Conservation (phyloP, 2,329 filamentous ascomycete species). For the Fusarium sp. region DNA sequence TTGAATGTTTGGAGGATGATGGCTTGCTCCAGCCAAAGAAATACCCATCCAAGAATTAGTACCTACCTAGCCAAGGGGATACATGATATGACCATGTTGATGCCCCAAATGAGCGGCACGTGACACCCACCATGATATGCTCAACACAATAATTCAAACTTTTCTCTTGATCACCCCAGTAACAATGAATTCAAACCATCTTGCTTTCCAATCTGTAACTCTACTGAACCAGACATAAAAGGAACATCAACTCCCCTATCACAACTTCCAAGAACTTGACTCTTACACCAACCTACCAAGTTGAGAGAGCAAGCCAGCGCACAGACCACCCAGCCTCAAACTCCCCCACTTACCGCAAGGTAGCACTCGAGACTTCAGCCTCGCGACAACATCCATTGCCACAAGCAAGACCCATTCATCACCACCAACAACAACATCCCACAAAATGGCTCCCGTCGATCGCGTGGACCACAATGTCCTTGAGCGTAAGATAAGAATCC, state of each 20-base stretch:
- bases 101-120: not conserved
- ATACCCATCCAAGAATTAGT: not conserved
- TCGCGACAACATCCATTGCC: slow-evolving; percentile 13
- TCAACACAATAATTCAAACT: not conserved
- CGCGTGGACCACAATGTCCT: slow-evolving; percentile 50
- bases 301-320: not conserved
- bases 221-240: not conserved
- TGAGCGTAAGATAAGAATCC: slow-evolving; percentile 48
- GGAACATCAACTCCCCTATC: not conserved
- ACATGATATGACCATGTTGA: not conserved
- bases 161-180: not conserved
- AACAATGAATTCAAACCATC: not conserved
- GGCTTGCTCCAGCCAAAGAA: not conserved
- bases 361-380: not conserved
- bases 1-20: not conserved
- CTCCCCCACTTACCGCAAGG: slow-evolving; percentile 25
- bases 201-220: not conserved
- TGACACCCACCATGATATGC: not conserved
- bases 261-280: not conserved
- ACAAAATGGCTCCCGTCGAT: slow-evolving; percentile 55
- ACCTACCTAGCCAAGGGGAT: not conserved
- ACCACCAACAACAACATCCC: not conserved
- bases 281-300: not conserved
- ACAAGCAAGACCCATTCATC: not conserved
- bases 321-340: not conserved